These are phyloP conservation scores for Ogataea kodamae DNA, from an alignment of 805 yeast species.

Conservation along the genomic window DNA sequence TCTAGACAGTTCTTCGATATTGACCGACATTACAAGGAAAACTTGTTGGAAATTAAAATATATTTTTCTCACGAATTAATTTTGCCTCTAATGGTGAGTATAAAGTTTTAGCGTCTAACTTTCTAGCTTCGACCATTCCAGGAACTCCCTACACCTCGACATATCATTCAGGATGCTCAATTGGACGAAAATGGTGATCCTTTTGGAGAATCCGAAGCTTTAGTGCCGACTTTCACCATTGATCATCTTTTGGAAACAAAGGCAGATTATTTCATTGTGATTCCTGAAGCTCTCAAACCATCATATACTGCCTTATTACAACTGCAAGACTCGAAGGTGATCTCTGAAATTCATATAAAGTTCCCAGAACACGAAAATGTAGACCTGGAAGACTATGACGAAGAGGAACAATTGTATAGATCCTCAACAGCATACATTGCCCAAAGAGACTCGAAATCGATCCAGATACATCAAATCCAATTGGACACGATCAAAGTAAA, in stretches of 20 bases:
- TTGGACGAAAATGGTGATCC: constrained; percentile 22
- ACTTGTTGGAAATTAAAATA: constrained; percentile 1
- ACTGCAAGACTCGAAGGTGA: constrained; percentile 8
- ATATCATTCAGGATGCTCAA: constrained; percentile 39
- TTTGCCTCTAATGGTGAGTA: no score
- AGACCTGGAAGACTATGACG: constrained; percentile 36
- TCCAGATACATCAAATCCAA: constrained; percentile 14
- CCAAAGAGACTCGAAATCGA: constrained; percentile 22
- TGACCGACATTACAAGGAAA: no score
- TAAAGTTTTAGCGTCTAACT: no score
- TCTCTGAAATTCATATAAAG: constrained; percentile 15
- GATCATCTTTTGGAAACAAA: constrained; percentile 15
- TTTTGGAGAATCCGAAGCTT: constrained; percentile 14
- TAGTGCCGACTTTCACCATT: constrained; percentile 31
- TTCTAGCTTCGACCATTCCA: constrained; percentile 46
- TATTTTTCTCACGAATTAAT: no score
- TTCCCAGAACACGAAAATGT: constrained; percentile 17
- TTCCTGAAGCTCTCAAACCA: constrained; percentile 31
- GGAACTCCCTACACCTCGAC: constrained; percentile 45
- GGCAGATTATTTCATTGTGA: constrained; percentile 28
- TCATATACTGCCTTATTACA: constrained; percentile 20
- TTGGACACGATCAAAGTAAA: constrained; percentile 7
- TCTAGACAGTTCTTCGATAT: constrained; percentile 23
- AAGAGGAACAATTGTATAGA: constrained; percentile 48
- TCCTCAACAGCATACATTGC: constrained; percentile 26